Percentiles rank a stretch among this genome's conserved stretches.
Evolutionary conservation across 2,329 filamentous ascomycete genomes (phyloP).

Genomic region (Uncinocarpus reesii): DNA sequence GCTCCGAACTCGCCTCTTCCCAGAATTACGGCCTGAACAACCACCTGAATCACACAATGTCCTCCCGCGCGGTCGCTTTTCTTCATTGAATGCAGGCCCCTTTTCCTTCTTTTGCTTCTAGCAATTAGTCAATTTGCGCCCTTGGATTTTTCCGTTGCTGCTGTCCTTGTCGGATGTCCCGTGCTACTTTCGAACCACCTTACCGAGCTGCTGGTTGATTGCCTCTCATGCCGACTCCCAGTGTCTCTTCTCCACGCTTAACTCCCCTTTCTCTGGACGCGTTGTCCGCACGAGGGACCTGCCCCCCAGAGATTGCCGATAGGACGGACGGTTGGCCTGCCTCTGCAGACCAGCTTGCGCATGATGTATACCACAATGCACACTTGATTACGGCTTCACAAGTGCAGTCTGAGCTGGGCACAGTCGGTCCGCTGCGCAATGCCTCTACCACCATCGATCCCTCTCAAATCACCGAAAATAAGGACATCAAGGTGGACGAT

Average conservation of each 20-base stretch:
- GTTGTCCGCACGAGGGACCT: constrained; percentile 38
- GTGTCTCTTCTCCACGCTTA: constrained; percentile 35
- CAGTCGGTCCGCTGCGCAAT: neutral
- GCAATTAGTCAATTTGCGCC: constrained; percentile 16
- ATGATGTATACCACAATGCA: neutral
- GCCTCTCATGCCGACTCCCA: constrained; percentile 43
- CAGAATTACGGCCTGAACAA: constrained; percentile 1
- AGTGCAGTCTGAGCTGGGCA: neutral
- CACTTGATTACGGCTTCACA: constrained; percentile 3
- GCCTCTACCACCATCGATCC: neutral
- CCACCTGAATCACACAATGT: constrained; percentile 3
- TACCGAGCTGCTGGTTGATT: constrained; percentile 16
- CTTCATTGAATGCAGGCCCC: neutral
- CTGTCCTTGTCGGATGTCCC: constrained; percentile 5
- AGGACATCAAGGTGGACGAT: neutral
- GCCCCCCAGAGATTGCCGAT: constrained; percentile 38
- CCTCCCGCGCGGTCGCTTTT: neutral
- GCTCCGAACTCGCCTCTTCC: constrained; percentile 7
- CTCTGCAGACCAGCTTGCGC: neutral
- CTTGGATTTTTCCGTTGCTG: constrained; percentile 21
- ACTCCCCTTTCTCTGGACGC: constrained; percentile 36
- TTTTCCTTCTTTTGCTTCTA: constrained; percentile 7
- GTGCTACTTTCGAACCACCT: neutral
- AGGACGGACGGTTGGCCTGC: constrained; percentile 1
- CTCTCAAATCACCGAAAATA: neutral